Conservation (phyloP, 2,329 filamentous ascomycete species). For the Stenocarpella maydis region DNA sequence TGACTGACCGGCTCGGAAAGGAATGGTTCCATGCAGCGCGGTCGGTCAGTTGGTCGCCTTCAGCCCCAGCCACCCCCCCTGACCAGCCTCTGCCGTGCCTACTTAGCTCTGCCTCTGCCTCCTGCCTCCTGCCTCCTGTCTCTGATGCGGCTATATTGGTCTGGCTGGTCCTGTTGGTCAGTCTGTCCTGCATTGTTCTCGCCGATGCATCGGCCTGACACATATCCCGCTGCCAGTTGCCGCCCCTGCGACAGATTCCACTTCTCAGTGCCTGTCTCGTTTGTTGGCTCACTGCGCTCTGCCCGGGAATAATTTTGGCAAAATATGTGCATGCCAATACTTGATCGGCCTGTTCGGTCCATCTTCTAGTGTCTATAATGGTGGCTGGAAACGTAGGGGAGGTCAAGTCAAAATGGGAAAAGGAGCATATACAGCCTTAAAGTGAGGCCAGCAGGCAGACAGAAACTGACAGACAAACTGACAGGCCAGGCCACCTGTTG, state of each 20-base stretch:
- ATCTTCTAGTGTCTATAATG: slow-evolving; percentile 16
- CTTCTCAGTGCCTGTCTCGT: neutral
- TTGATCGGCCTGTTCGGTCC: neutral
- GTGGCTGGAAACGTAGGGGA: neutral
- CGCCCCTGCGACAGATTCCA: neutral
- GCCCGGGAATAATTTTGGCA: neutral
- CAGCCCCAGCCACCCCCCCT: slow-evolving; percentile 8
- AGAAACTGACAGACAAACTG: neutral
- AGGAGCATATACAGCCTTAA: neutral
- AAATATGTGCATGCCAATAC: neutral
- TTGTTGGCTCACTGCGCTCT: neutral
- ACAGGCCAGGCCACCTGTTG: neutral
- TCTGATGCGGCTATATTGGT: slow-evolving; percentile 6
- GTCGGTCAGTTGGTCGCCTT: neutral
- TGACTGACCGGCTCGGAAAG: slow-evolving; percentile 25
- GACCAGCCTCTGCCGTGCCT: neutral
- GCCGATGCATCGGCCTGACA: slow-evolving; percentile 27
- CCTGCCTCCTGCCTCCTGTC: neutral
- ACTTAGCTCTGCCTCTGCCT: neutral
- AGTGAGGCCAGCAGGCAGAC: neutral
- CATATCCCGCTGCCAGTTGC: neutral
- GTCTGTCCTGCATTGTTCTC: neutral
- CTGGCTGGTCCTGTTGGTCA: neutral
- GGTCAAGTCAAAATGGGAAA: neutral
- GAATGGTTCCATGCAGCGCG: slow-evolving; percentile 10